These are phyloP conservation scores for Mikania micrantha DNA, from an alignment of 129 eudicot species.

Conservation along the genomic window DNA sequence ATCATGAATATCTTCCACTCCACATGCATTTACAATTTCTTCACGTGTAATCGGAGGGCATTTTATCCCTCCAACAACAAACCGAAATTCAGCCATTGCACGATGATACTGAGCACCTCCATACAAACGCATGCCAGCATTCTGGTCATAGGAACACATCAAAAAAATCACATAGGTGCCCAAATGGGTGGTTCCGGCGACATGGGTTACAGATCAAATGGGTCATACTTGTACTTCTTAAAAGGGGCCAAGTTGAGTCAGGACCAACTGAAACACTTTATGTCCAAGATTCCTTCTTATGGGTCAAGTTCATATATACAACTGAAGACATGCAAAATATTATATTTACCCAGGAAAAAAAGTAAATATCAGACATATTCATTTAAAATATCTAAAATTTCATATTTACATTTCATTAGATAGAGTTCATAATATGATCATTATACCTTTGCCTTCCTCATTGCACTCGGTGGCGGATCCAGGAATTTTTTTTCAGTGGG, in stretches of 20 bases:
- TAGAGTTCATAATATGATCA: background rate
- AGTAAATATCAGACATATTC: background rate
- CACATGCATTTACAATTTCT: slow-evolving; percentile 99
- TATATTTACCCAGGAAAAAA: background rate
- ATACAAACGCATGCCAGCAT: slow-evolving; percentile 98
- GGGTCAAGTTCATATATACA: background rate
- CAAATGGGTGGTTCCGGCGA: background rate
- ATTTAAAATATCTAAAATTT: background rate
- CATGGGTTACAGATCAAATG: background rate
- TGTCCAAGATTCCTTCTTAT: background rate
- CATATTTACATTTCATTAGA: background rate
- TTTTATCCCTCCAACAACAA: slow-evolving; percentile 95
- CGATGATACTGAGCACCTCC: slow-evolving; percentile 99
- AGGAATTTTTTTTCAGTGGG: too few relatives aligned
- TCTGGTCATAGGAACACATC: slow-evolving; percentile 33
- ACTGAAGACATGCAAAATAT: background rate
- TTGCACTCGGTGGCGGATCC: too few relatives aligned
- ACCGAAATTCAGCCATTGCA: slow-evolving; percentile 99
- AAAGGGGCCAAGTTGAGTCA: background rate
- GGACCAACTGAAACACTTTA: background rate
- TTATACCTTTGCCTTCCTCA: too few relatives aligned
- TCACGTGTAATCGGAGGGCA: slow-evolving; percentile 97
- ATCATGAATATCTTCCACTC: slow-evolving; percentile 98
- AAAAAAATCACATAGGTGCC: background rate
- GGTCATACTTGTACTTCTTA: background rate